Conservation (phyloP, 805 yeast species). For the Wickerhamomyces rabaulensis region DNA sequence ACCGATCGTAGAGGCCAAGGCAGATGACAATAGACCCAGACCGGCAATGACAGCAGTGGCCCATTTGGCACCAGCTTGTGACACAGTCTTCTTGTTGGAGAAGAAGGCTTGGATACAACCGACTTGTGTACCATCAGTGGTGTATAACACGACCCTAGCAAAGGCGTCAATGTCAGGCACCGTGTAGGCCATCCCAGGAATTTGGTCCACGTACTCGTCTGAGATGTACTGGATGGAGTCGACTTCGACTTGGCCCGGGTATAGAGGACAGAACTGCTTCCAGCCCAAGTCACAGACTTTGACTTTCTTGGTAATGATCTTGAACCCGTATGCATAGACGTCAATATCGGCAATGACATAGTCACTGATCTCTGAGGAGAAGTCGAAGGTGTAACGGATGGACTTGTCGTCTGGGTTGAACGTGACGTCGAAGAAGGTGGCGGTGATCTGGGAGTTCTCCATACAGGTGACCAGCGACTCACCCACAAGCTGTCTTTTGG, state of each 20-base stretch:
- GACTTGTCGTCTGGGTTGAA: constrained; percentile 71
- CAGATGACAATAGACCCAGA: constrained; percentile 81
- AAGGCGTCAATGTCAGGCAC: constrained; percentile 87
- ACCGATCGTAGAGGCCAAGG: constrained; percentile 80
- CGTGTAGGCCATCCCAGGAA: constrained; percentile 85
- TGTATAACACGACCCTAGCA: constrained; percentile 71
- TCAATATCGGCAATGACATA: constrained; percentile 63
- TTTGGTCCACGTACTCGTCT: constrained; percentile 40
- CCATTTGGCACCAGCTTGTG: constrained; percentile 96
- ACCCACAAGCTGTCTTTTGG: constrained; percentile 3
- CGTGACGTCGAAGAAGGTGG: constrained; percentile 66
- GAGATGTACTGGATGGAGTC: constrained; percentile 62
- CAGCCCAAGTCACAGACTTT: constrained; percentile 62
- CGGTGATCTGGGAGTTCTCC: constrained; percentile 68
- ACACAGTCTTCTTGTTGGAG: constrained; percentile 84
- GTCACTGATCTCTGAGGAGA: constrained; percentile 63
- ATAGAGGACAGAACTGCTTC: constrained; percentile 88
- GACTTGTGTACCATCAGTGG: constrained; percentile 51
- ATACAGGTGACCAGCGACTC: constrained; percentile 78
- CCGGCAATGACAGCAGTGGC: constrained; percentile 92
- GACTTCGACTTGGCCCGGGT: constrained; percentile 75
- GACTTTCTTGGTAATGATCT: constrained; percentile 50
- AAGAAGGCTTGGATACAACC: constrained; percentile 92
- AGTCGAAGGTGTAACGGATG: constrained; percentile 61
- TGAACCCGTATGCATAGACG: constrained; percentile 84